Evolutionary conservation across 1,284 basidiomycete species (phyloP).

Genomic region (Ceratobasidium sp.): DNA sequence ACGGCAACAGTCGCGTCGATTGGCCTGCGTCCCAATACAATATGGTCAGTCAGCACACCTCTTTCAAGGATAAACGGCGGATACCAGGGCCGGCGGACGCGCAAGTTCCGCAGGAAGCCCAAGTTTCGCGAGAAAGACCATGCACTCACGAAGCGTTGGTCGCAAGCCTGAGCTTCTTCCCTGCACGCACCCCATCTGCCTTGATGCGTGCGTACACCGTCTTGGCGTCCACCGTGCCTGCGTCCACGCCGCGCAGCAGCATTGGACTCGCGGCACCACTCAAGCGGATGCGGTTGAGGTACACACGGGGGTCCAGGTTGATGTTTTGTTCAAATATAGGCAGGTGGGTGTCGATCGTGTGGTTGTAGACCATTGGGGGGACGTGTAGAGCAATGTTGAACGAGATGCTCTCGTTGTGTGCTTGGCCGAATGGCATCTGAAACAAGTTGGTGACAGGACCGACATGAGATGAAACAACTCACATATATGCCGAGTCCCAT

Average conservation of each 20-base stretch:
- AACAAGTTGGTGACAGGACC: background rate
- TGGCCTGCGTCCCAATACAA: slow-evolving; percentile 9
- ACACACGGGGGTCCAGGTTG: slow-evolving; percentile 15
- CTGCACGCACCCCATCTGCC: slow-evolving; percentile 38
- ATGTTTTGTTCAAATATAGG: slow-evolving; percentile 40
- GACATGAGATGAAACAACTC: background rate
- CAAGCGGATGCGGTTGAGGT: slow-evolving; percentile 26
- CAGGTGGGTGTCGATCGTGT: slow-evolving; percentile 43
- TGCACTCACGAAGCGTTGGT: slow-evolving; percentile 41
- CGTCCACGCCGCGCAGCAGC: slow-evolving; percentile 29
- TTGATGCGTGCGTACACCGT: slow-evolving; percentile 36
- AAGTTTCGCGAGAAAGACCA: background rate
- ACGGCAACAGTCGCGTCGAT: slow-evolving; percentile 33
- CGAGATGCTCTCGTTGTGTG: slow-evolving; percentile 24
- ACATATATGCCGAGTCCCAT: slow-evolving; percentile 44
- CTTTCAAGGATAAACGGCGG: background rate
- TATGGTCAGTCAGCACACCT: background rate
- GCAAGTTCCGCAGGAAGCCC: slow-evolving; percentile 31
- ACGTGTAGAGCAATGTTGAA: slow-evolving; percentile 37
- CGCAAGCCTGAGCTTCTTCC: slow-evolving; percentile 26
- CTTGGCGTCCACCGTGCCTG: slow-evolving; percentile 32
- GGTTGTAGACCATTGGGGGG: slow-evolving; percentile 35
- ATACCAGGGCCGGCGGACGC: slow-evolving; percentile 21
- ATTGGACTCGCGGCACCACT: slow-evolving; percentile 41
- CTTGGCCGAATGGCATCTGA: slow-evolving; percentile 39